Evolutionary conservation across 1,284 basidiomycete genomes (phyloP).

Genomic region (Ganoderma leucocontextum): DNA sequence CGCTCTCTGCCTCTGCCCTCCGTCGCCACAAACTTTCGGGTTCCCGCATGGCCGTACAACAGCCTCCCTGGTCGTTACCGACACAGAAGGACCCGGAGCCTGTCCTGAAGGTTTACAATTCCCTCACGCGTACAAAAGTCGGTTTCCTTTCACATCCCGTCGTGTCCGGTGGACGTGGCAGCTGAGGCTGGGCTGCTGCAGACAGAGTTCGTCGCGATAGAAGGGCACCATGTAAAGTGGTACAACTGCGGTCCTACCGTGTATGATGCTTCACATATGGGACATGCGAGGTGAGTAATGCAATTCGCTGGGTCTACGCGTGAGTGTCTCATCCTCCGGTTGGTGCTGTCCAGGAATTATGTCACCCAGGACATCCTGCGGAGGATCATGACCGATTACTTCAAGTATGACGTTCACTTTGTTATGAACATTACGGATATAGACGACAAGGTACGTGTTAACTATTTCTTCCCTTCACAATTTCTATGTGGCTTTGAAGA

Average conservation of each 20-base stretch:
- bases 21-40: conserved; percentile 13
- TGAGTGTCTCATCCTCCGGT: background rate
- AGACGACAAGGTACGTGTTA: conserved; percentile 89
- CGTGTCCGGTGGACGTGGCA: conserved; percentile 12
- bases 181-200: conserved; percentile 41
- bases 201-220: conserved; percentile 85
- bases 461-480: conserved; percentile 21
- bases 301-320: background rate
- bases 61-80: conserved; percentile 68
- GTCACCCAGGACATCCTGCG: conserved; percentile 97
- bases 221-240: conserved; percentile 94
- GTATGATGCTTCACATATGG: conserved; percentile 99
- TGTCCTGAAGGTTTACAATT: conserved; percentile 91
- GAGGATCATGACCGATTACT: conserved; percentile 94
- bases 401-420: conserved; percentile 97
- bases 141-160: conserved; percentile 33
- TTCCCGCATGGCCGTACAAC: conserved; percentile 47
- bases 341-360: conserved; percentile 74
- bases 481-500: background rate
- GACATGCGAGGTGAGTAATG: conserved; percentile 86
- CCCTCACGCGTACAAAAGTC: conserved; percentile 92
- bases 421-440: conserved; percentile 99
- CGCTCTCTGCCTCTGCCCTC: conserved; percentile 13
- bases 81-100: conserved; percentile 60
- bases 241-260: conserved; percentile 99